These are phyloP conservation scores for Xylaria polymorpha DNA, from an alignment of 2,329 filamentous ascomycete species.

Conservation along the genomic window DNA sequence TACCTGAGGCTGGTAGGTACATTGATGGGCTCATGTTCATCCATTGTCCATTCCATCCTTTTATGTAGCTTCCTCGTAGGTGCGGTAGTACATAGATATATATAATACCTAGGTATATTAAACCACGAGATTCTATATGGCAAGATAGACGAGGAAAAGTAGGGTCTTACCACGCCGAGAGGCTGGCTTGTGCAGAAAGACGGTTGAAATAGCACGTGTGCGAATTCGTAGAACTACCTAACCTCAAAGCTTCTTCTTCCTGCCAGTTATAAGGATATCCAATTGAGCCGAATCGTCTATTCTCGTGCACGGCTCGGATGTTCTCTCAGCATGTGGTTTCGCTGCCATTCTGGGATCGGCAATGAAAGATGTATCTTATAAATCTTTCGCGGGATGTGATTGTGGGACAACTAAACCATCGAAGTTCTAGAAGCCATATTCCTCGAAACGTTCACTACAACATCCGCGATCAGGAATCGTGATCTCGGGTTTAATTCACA, in stretches of 20 bases:
- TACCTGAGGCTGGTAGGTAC: too few relatives aligned
- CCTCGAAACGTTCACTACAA: too few relatives aligned
- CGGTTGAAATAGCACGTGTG: too few relatives aligned
- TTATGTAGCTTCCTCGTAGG: not conserved
- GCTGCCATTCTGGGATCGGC: conserved; percentile 86
- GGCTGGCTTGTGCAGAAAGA: too few relatives aligned
- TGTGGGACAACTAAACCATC: conserved; percentile 93
- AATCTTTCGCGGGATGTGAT: conserved; percentile 92
- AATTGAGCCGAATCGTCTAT: conserved; percentile 92
- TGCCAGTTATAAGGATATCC: conserved; percentile 80
- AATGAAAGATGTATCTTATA: conserved; percentile 99
- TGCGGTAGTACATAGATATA: too few relatives aligned
- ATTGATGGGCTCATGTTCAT: too few relatives aligned
- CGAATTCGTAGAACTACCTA: conserved; percentile 49
- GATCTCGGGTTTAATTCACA: too few relatives aligned
- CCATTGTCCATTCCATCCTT: too few relatives aligned
- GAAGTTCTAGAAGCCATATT: too few relatives aligned
- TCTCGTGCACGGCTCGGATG: conserved; percentile 80
- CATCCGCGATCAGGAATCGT: too few relatives aligned
- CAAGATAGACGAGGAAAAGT: not conserved
- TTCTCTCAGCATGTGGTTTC: conserved; percentile 76
- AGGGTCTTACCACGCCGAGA: conserved; percentile 54
- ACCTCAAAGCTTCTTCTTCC: conserved; percentile 80
- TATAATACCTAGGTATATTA: too few relatives aligned
- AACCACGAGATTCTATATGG: conserved; percentile 28